These are phyloP conservation scores for Hanseniaspora mollemarum DNA, from an alignment of 805 yeast species.

Conservation along the genomic window DNA sequence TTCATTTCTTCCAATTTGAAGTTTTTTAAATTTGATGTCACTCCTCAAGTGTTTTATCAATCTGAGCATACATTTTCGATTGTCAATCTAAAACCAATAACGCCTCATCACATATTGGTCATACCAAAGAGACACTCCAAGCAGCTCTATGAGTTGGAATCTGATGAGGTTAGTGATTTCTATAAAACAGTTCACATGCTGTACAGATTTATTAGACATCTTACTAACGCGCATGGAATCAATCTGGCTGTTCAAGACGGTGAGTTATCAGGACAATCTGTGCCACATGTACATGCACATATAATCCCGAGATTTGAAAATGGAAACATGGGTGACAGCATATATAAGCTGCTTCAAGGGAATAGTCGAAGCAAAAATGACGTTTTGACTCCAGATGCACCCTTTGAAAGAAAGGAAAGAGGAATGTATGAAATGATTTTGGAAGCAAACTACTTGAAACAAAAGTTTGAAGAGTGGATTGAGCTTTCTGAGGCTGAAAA, in stretches of 20 bases:
- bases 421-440: constrained; percentile 51
- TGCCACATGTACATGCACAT: constrained; percentile 91
- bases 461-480: constrained; percentile 31
- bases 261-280: constrained; percentile 88
- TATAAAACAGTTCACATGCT: constrained; percentile 64
- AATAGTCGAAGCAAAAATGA: constrained; percentile 29
- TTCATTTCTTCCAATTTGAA: constrained; percentile 21
- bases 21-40: constrained; percentile 29
- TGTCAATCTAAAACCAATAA: constrained; percentile 83
- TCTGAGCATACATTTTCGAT: constrained; percentile 65
- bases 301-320: constrained; percentile 66
- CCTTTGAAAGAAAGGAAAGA: constrained; percentile 42
- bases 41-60: constrained; percentile 32
- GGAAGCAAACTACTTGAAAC: constrained; percentile 53
- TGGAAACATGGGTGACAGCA: constrained; percentile 55
- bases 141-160: constrained; percentile 56
- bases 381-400: constrained; percentile 25
- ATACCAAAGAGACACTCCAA: constrained; percentile 60
- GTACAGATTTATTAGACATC: constrained; percentile 51
- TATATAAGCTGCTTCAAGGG: constrained; percentile 60
- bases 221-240: constrained; percentile 68
- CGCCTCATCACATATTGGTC: constrained; percentile 86
- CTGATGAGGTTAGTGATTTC: constrained; percentile 66
- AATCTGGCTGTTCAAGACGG: constrained; percentile 96
- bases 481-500: constrained; percentile 1